Base-by-base conservation (phyloP, 345 rosid species). In the Corchorus capsularis region DNA sequence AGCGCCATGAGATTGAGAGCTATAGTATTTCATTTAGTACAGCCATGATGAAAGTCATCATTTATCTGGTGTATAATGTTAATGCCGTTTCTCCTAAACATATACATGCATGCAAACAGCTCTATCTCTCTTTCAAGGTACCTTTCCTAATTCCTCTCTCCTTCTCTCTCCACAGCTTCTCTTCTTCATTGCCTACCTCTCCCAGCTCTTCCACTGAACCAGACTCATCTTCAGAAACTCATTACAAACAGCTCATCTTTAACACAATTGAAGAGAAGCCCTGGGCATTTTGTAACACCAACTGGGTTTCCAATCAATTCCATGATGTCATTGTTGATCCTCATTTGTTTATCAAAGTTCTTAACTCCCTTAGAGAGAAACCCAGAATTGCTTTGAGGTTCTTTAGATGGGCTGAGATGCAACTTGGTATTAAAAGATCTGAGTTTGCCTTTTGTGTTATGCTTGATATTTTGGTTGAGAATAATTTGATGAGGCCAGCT, bases 391-490 rank as follows among this genome's bases (percentile, higher is more conserved):
- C 90, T 77, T 83, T 78, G 69, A 80, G 86, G 34, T 82, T 90
- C 64, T 92, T 89, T 74, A 80, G 83, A 49, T 92, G 95, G 92
- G 78, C 85, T 8, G 84, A 85, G 83, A 27, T 63, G 62, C 97
- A 89, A 49, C 84, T 81, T 7, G 84, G 83, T n/a, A 80, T 89
- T 14, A 83, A 66, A 57, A 77, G 78, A 32, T 89, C 93, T 0
- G 81, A 75, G 78, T 74, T 62, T 65, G 84, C 78, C 0, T 89
- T 83, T 78, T 82, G 79, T 32, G 77, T 69, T 55, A 76, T 90
- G 67, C 88, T 92, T 47, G 91, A 89, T 78, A 89, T 90, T 77
- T 78, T 90, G 74, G 89, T 79, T 2, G 91, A 86, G 75, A 82
- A 71, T 45, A 77, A 72, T 79, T 78, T 85, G 84, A 82, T 85